phyloP scores from a whole-genome alignment of 352 stramenopile genomes.

The Phytophthora citricola region DNA sequence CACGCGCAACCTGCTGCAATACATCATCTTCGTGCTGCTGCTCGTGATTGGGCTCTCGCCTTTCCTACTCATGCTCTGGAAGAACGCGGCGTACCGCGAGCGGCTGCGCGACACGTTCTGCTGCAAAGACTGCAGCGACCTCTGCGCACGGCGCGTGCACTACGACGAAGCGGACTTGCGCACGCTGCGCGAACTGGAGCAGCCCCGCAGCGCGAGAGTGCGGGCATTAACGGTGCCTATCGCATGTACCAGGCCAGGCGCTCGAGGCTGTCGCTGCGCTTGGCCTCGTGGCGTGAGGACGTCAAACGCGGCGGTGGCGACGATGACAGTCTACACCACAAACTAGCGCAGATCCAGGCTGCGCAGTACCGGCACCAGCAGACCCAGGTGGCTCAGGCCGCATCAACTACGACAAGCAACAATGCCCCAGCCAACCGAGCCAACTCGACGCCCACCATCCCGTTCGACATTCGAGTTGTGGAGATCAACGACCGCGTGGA shows the following conservation, averaged over 20 bases:
- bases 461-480: constrained; percentile 55
- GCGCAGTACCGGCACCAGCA: constrained; percentile 31
- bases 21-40: constrained; percentile 53
- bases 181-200: constrained; percentile 61
- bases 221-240: constrained; percentile 64
- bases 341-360: constrained; percentile 60
- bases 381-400: not conserved
- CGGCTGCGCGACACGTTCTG: constrained; percentile 45
- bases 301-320: constrained; percentile 46
- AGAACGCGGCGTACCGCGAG: constrained; percentile 42
- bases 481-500: constrained; percentile 50
- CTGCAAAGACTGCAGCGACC: constrained; percentile 40
- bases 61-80: constrained; percentile 61
- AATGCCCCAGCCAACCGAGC: constrained; percentile 16
- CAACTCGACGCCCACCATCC: constrained; percentile 34
- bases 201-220: constrained; percentile 45
- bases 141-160: constrained; percentile 42
- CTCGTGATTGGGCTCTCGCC: constrained; percentile 48
- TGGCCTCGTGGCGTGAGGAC: constrained; percentile 74
- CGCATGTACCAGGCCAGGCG: constrained; percentile 60
- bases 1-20: constrained; percentile 52
- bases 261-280: constrained; percentile 54
- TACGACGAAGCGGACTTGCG: constrained; percentile 66
- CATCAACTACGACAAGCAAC: not conserved
- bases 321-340: constrained; percentile 53